Percentiles rank a stretch among this genome's conserved stretches.
These are phyloP conservation scores for Diaporthe aspalathi DNA, from an alignment of 2,329 filamentous ascomycete species.

Conservation along the genomic window DNA sequence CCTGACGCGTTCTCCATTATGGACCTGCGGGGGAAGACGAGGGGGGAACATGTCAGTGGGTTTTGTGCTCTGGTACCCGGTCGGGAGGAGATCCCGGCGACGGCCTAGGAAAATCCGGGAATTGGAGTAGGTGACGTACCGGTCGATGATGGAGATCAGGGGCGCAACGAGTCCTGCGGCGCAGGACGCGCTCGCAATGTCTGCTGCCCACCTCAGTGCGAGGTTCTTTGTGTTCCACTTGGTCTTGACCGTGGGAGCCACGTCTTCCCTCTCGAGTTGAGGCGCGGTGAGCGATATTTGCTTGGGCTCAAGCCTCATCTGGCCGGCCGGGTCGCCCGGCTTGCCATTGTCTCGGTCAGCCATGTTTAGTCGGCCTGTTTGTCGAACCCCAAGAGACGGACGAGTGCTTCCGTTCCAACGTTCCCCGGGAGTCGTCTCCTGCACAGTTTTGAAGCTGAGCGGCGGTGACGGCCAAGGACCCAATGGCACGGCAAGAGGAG, in stretches of 20 bases:
- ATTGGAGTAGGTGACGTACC: constrained; percentile 61
- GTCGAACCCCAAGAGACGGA: neutral
- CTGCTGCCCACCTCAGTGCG: constrained; percentile 72
- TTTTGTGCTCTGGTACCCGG: neutral
- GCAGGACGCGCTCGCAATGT: constrained; percentile 75
- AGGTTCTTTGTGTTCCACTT: constrained; percentile 83
- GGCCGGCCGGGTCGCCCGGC: constrained; percentile 30
- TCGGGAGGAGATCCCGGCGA: neutral
- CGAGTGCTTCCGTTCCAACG: neutral
- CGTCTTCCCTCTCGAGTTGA: constrained; percentile 20
- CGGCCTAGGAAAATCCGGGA: neutral
- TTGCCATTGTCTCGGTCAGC: constrained; percentile 32
- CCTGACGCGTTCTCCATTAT: constrained; percentile 88
- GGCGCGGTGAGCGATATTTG: constrained; percentile 26
- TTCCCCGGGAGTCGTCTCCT: neutral
- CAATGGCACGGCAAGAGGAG: neutral
- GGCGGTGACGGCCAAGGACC: neutral
- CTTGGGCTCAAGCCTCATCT: constrained; percentile 32
- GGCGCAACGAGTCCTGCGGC: constrained; percentile 84
- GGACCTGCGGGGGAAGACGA: constrained; percentile 58
- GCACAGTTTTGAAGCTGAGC: neutral
- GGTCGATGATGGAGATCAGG: constrained; percentile 87
- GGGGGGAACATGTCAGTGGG: neutral
- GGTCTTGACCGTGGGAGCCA: constrained; percentile 6
- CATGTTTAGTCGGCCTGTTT: constrained; percentile 18